These are phyloP conservation scores for Clitopilus hobsonii DNA, from an alignment of 768 basidiomycete species.

Conservation along the genomic window DNA sequence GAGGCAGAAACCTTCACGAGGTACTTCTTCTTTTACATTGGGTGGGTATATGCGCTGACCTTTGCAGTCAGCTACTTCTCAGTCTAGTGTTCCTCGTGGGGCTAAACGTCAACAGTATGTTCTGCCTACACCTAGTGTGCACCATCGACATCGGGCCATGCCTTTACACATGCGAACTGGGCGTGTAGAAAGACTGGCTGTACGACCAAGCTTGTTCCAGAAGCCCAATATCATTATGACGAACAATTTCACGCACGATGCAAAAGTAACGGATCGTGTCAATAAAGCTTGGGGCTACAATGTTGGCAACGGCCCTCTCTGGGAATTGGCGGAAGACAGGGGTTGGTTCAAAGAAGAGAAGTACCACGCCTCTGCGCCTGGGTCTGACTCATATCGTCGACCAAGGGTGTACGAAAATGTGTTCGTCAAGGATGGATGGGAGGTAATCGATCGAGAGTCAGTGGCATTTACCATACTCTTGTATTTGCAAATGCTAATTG, in stretches of 20 bases:
- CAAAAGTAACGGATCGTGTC: constrained; percentile 47
- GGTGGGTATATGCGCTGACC: constrained; percentile 25
- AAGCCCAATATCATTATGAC: constrained; percentile 38
- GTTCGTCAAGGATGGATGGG: constrained; percentile 37
- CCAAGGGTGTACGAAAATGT: constrained; percentile 55
- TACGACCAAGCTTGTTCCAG: constrained; percentile 46
- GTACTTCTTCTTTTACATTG: constrained; percentile 12
- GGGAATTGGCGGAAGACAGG: constrained; percentile 76
- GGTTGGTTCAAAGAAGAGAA: constrained; percentile 70
- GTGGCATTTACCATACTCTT: constrained; percentile 29
- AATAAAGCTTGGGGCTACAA: constrained; percentile 72
- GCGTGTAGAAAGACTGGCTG: constrained; percentile 56
- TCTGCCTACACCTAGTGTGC: constrained; percentile 59
- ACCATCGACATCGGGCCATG: constrained; percentile 70
- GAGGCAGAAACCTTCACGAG: constrained; percentile 6
- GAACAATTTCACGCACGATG: constrained; percentile 49
- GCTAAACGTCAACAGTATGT: constrained; percentile 50
- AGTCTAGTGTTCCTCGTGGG: constrained; percentile 27
- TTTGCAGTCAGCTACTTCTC: constrained; percentile 6
- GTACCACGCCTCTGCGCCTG: constrained; percentile 24
- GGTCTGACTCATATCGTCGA: constrained; percentile 45
- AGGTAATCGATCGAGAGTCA: constrained; percentile 43
- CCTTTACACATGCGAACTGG: constrained; percentile 50
- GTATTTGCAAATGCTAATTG: neutral
- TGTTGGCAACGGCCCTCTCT: constrained; percentile 70